Conservation (phyloP, 2,329 filamentous ascomycete species). For the Lasiodiplodia sp. region DNA sequence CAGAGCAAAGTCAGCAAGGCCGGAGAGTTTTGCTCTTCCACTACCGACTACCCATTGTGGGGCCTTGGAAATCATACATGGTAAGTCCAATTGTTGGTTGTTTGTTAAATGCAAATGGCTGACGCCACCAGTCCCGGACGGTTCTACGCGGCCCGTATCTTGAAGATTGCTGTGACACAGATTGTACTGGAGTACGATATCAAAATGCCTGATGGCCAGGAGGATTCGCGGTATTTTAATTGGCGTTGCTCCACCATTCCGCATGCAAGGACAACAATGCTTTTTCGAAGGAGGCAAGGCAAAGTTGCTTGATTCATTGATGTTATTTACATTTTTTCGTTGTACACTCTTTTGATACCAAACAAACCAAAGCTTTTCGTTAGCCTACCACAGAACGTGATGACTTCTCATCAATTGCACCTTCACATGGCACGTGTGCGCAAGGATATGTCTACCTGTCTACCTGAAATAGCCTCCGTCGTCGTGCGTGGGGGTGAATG, state of each 20-base stretch:
- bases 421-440: neutral
- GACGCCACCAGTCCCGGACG: conserved; percentile 30
- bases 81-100: conserved; percentile 2
- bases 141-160: conserved; percentile 29
- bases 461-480: neutral
- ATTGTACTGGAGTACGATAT: conserved; percentile 30
- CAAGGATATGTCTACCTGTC: neutral
- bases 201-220: neutral
- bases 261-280: neutral
- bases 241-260: conserved; percentile 22
- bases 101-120: conserved; percentile 11
- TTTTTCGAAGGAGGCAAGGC: conserved; percentile 3
- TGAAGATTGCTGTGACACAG: conserved; percentile 30
- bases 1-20: neutral
- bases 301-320: neutral
- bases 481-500: neutral
- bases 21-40: neutral
- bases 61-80: conserved; percentile 31
- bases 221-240: conserved; percentile 14
- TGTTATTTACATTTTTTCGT: neutral
- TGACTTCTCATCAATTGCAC: neutral
- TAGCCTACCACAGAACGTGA: neutral
- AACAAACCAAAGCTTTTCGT: neutral
- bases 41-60: conserved; percentile 3
- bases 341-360: neutral